Conservation (phyloP, 2,329 filamentous ascomycete genomes). For the Apiospora malaysiana region DNA sequence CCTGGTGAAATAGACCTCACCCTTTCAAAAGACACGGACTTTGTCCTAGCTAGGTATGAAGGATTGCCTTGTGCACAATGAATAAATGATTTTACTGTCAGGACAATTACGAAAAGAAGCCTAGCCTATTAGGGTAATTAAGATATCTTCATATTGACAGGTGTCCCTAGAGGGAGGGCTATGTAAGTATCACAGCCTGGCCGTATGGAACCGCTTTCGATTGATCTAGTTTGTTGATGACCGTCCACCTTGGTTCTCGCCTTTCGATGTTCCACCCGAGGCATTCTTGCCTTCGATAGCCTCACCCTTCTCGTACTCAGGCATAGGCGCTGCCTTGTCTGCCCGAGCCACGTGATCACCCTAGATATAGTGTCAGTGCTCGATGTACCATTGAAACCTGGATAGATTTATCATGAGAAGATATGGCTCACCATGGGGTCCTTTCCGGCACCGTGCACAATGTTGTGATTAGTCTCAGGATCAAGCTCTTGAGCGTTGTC, state of each 20-base stretch:
- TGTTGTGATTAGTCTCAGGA: conserved; percentile 46
- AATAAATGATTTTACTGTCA: too few relatives aligned
- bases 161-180: too few relatives aligned
- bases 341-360: conserved; percentile 49
- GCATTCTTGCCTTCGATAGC: conserved; percentile 47
- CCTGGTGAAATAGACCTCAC: too few relatives aligned
- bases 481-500: conserved; percentile 47
- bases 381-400: too few relatives aligned
- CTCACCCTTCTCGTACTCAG: conserved; percentile 52
- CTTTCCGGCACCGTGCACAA: conserved; percentile 51
- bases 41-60: too few relatives aligned
- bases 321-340: conserved; percentile 56
- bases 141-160: background rate
- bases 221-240: background rate
- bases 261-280: conserved; percentile 53
- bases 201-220: background rate
- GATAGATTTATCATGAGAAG: background rate
- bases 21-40: too few relatives aligned
- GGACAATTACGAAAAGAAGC: too few relatives aligned
- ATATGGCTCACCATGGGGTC: conserved; percentile 2
- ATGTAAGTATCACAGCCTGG: background rate
- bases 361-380: conserved; percentile 24
- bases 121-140: too few relatives aligned
- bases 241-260: conserved; percentile 46
- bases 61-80: too few relatives aligned